phyloP scores from a whole-genome alignment of 129 eudicot species.

The Artemisia argyi region DNA sequence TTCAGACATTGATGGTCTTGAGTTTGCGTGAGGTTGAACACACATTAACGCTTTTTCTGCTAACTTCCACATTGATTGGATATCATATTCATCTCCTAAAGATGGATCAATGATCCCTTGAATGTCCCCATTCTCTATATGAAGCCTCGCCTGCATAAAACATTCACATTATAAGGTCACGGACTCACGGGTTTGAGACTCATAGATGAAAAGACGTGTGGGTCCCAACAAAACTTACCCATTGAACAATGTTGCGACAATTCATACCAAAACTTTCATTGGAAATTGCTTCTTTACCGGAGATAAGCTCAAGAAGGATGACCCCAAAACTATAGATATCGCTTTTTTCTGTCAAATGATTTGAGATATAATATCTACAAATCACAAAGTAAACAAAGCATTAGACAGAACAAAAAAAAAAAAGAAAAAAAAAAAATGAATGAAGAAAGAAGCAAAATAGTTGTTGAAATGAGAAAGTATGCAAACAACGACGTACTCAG shows the following conservation, averaged over 20 bases:
- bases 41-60: constrained; percentile 97
- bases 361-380: constrained; percentile 91
- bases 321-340: constrained; percentile 98
- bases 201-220: not conserved
- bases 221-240: constrained; percentile 56
- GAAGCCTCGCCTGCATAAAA: constrained; percentile 68
- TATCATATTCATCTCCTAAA: constrained; percentile 69
- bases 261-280: constrained; percentile 82
- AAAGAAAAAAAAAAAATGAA: too few relatives aligned
- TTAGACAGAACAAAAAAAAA: not conserved
- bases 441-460: not conserved
- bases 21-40: constrained; percentile 78
- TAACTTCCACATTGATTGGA: constrained; percentile 99
- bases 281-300: constrained; percentile 98
- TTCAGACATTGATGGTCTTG: constrained; percentile 84
- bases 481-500: constrained; percentile 60
- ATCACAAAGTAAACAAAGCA: constrained; percentile 17
- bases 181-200: not conserved
- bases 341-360: constrained; percentile 90
- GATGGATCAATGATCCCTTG: constrained; percentile 92
- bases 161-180: not conserved
- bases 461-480: not conserved
- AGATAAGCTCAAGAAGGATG: constrained; percentile 90
- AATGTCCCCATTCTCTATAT: constrained; percentile 90
- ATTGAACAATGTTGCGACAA: constrained; percentile 91